Conservation (phyloP, 768 basidiomycete species). For the Amanita rimosa region DNA sequence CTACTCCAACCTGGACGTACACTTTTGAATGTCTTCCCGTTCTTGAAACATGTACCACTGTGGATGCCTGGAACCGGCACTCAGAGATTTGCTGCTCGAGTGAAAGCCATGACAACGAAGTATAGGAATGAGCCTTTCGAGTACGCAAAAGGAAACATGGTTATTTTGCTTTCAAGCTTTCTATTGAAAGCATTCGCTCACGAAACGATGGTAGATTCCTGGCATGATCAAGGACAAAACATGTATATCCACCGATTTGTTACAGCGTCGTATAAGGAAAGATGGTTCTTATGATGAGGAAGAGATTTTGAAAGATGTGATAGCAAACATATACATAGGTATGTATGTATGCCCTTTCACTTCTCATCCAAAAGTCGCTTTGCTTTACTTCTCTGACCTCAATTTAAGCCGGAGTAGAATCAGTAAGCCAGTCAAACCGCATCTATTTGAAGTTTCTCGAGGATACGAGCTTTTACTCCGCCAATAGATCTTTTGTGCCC, state of each 20-base stretch:
- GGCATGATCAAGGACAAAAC: neutral
- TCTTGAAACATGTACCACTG: neutral
- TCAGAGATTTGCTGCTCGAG: neutral
- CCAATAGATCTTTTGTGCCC: neutral
- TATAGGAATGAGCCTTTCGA: slow-evolving; percentile 1
- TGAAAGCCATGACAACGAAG: neutral
- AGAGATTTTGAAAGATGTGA: neutral
- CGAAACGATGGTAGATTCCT: neutral
- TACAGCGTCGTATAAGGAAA: neutral
- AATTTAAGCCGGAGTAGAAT: neutral
- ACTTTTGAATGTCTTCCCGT: neutral
- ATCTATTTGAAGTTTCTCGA: no score
- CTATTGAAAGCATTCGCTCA: neutral
- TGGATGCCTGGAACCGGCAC: neutral
- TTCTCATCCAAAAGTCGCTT: no score
- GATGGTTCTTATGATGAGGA: neutral
- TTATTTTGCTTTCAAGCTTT: neutral
- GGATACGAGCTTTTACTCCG: no score
- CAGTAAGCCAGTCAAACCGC: neutral
- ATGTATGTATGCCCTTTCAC: neutral
- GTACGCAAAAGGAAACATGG: neutral
- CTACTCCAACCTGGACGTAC: neutral
- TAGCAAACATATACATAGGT: neutral
- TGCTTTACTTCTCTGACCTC: neutral
- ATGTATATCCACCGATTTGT: neutral